Evolutionary conservation across 352 stramenopile species (phyloP).

Genomic region (Pythium graminicola): DNA sequence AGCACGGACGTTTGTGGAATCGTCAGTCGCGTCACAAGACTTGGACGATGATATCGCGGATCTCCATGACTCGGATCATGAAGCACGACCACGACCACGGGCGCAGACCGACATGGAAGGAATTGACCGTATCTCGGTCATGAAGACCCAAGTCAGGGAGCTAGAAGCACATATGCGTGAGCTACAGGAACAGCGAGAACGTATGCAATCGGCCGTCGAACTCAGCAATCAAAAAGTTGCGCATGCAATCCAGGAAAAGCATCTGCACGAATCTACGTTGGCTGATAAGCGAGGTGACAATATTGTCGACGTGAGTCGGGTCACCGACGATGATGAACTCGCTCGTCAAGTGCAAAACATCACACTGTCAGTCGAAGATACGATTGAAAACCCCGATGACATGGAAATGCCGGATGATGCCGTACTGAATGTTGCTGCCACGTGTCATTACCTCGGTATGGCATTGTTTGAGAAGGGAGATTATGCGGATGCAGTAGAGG

Average conservation of each 20-base stretch:
- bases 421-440: conserved; percentile 53
- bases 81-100: conserved; percentile 31
- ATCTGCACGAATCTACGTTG: conserved; percentile 30
- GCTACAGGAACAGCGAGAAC: conserved; percentile 47
- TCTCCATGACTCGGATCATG: conserved; percentile 7
- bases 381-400: conserved; percentile 15
- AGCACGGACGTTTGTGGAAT: conserved; percentile 13
- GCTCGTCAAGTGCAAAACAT: conserved; percentile 33
- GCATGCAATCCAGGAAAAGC: conserved; percentile 35
- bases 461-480: conserved; percentile 67
- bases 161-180: conserved; percentile 62
- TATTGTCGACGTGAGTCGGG: conserved; percentile 62
- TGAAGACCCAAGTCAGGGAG: conserved; percentile 67
- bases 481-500: conserved; percentile 40
- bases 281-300: conserved; percentile 43
- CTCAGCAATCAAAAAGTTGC: conserved; percentile 35
- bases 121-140: conserved; percentile 42
- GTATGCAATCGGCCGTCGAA: conserved; percentile 46
- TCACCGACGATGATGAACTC: conserved; percentile 41
- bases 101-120: conserved; percentile 59
- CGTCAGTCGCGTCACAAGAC: conserved; percentile 16
- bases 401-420: conserved; percentile 32
- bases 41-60: conserved; percentile 8
- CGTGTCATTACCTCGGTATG: conserved; percentile 65
- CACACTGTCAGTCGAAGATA: conserved; percentile 24